These are phyloP conservation scores for Xylaria scruposa DNA, from an alignment of 495 filamentous ascomycete species.

Conservation along the genomic window DNA sequence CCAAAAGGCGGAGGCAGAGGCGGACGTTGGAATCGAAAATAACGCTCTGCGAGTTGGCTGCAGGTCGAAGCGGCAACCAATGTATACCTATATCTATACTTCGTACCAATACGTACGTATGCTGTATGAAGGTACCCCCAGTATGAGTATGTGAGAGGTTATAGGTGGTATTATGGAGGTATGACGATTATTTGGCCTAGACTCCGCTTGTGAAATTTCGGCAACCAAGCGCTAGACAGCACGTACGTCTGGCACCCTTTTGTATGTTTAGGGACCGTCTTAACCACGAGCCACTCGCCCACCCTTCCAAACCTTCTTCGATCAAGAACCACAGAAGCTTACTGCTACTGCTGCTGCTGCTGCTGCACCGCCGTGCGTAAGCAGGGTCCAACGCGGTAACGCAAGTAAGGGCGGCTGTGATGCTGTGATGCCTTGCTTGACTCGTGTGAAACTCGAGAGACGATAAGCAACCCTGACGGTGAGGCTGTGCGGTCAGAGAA, in stretches of 20 bases:
- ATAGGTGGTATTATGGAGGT: neutral
- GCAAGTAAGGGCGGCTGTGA: slow-evolving; percentile 2
- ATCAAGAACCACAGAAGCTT: neutral
- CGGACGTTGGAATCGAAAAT: slow-evolving; percentile 11
- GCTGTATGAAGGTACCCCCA: too few relatives aligned
- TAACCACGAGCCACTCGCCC: neutral
- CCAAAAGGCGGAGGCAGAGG: slow-evolving; percentile 13
- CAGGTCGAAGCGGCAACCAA: neutral
- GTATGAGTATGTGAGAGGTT: too few relatives aligned
- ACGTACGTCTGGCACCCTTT: slow-evolving; percentile 4
- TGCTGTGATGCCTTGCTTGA: slow-evolving; percentile 8
- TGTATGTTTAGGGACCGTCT: neutral
- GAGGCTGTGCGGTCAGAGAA: slow-evolving; percentile 22
- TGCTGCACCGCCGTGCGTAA: neutral
- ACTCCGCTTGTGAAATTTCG: neutral
- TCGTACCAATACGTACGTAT: neutral
- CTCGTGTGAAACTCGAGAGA: neutral
- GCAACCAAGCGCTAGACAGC: neutral
- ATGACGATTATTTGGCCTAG: slow-evolving; percentile 6
- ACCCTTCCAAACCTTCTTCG: neutral
- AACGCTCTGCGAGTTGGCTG: slow-evolving; percentile 14
- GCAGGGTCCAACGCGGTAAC: slow-evolving; percentile 5
- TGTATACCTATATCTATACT: neutral
- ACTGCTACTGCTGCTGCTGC: neutral
- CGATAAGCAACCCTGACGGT: slow-evolving; percentile 7